Evolutionary conservation across 129 eudicot genomes (phyloP).

Genomic region (Scalesia atractyloides): DNA sequence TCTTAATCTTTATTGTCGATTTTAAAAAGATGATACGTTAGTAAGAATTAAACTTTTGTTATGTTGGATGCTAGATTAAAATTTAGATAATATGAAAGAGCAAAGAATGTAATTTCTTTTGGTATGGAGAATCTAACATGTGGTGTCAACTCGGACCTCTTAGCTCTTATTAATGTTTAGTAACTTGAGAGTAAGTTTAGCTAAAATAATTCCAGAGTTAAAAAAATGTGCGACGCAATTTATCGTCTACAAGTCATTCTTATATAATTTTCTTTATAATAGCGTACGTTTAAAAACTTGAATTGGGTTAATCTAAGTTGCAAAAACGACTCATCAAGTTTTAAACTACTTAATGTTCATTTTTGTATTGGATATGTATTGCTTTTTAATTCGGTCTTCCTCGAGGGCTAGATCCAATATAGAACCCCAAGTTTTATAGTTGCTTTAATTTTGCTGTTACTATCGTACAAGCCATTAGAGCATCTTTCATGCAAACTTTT

Average conservation of each 20-base stretch:
- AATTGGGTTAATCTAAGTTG: neutral
- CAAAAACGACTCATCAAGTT: neutral
- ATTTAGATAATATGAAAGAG: neutral
- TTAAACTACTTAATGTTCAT: neutral
- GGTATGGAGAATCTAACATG: constrained; percentile 22
- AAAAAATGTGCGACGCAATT: too few species aligned
- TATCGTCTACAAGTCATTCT: too few species aligned
- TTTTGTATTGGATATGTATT: neutral
- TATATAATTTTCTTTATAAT: too few species aligned
- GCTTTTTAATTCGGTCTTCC: neutral
- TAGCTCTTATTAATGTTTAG: constrained; percentile 3
- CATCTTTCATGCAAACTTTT: too few species aligned
- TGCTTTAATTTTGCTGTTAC: too few species aligned
- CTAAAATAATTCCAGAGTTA: neutral
- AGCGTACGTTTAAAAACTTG: too few species aligned
- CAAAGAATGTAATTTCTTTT: neutral
- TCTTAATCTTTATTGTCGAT: too few species aligned
- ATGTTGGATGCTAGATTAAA: neutral
- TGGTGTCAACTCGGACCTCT: constrained; percentile 24
- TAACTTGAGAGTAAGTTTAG: constrained; percentile 20
- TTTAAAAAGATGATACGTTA: neutral
- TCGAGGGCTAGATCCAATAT: too few species aligned
- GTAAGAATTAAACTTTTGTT: neutral
- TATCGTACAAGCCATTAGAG: too few species aligned
- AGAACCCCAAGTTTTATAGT: too few species aligned